phyloP scores from a whole-genome alignment of 176 grass and related monocot genomes.

The Cocos nucifera region DNA sequence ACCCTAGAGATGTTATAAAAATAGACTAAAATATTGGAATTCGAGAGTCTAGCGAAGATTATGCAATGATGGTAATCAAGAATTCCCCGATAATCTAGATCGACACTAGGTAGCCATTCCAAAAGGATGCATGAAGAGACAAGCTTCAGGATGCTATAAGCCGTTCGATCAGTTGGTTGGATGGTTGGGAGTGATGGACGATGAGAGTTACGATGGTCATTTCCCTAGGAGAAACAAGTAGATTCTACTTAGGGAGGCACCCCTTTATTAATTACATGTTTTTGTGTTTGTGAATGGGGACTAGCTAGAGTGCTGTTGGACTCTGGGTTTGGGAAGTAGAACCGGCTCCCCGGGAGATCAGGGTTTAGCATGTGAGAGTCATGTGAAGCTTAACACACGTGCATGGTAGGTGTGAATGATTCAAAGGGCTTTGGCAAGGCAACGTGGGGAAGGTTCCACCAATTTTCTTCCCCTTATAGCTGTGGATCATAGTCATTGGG shows the following conservation, averaged over 20 bases:
- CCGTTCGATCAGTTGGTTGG: not conserved
- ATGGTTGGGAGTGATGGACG: not conserved
- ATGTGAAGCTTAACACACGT: not conserved
- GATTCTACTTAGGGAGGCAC: not conserved
- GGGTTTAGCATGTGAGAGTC: too few relatives aligned
- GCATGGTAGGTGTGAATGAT: conserved; percentile 3
- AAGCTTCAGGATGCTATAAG: not conserved
- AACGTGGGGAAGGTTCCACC: not conserved
- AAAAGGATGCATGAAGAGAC: not conserved
- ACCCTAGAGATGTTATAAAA: not conserved
- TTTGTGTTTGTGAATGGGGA: too few relatives aligned
- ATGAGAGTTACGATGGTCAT: not conserved
- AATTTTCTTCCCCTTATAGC: not conserved
- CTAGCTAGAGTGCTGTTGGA: too few relatives aligned
- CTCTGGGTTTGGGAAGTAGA: too few relatives aligned
- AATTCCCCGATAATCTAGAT: not conserved
- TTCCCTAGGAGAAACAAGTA: not conserved
- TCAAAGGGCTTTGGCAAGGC: not conserved
- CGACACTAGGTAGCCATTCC: not conserved
- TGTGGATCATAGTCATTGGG: too few relatives aligned
- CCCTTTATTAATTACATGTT: not conserved
- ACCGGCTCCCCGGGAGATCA: too few relatives aligned
- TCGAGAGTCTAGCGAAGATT: not conserved
- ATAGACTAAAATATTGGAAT: not conserved
- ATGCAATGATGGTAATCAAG: not conserved